Evolutionary conservation across 1,139 yeast species (phyloP), one percentile per base, ranked within the genome.

Genomic region (Lodderomyces margitis): DNA sequence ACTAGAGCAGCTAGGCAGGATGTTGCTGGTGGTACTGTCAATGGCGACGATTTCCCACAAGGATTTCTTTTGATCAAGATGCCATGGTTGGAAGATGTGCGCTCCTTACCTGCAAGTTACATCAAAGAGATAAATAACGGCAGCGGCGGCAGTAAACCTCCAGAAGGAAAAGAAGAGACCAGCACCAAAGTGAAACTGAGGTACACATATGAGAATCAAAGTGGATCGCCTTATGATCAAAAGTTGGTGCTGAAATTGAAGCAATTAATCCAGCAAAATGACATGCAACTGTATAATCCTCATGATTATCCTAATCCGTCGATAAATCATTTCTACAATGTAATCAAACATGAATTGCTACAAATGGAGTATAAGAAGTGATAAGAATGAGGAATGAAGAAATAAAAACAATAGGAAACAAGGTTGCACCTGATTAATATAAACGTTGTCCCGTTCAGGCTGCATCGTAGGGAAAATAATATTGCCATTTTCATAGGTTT

Each of bases 51-150:
- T 15, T 68, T 70, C 48, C 84, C 85, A 0, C 79, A 82, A 49
- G 89, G 89, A 0, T 80, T 85, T 48, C 74, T 81, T 35, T 59
- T 85, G 41, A 63, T 79, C 12, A 65, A 71, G 38, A 46, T 81
- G n/a, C 91, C 92, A 0, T 81, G 78, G 70, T 56, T 78, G 17
- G 87, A 83, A 48, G 86, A 83, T 54, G 62, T 83, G 2, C 61
- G 92, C 42, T 56, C 70, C 28, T 59, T 80, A 7, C 91, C 65
- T 14, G 57, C 46, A 47, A 55, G 43, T 48, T 50, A 51, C 20
- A 37, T 58, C 21, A 21, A 44, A 21, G 46, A 47, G 38, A 38
- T 44, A 17, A 21, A 12, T 3, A 21, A 21, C 10, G 19, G 19
- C 5, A 9, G 21, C 25, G 8, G 25, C 8, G 11, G 8, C 25